Evolutionary conservation across 257 asterid species (phyloP), one percentile per base, ranked within the genome.

Genomic region (Cordia subcordata): DNA sequence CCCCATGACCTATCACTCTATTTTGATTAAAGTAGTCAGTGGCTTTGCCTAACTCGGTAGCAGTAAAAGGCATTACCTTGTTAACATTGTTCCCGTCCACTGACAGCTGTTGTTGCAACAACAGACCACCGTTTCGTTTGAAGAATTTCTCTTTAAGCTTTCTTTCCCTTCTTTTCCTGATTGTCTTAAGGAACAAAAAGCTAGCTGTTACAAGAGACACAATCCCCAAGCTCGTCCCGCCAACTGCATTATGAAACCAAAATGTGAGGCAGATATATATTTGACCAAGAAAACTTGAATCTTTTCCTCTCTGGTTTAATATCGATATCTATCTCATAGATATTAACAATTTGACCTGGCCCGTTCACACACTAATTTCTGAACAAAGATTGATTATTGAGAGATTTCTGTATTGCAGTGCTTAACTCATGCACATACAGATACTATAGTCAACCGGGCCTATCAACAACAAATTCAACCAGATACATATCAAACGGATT

Each of bases 101-200:
- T 5, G 57, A 39, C 19, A 71, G n/a, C 19, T 71, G 71, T 18
- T 65, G 62, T 55, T 71, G 68, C 5, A 71, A 13, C 17, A 71
- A 60, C 17, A 71, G 59, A 21, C 72, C 72, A 4, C 72, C 72
- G 38, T 71, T 71, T 60, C 38, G 38, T 62, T 71, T 60, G 39
- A 71, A 71, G 13, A 39, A 60, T 46, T 10, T 65, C 49, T 61
- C 57, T 71, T 14, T 60, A 0, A 21, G 35, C 17, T 58, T 14
- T 61, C 32, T 71, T 35, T 39, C 39, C 68, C 39, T 62, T 62
- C 68, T 47, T 35, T 51, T 65, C 21, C 53, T 65, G 37, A 61
- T 1, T 20, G 37, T 14, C 64, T 61, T 66, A 55, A 60, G 50
- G 21, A 59, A 57, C 16, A 53, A 20, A 55, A 47, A 62, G 45